Evolutionary conservation across 2,329 filamentous ascomycete species (phyloP).

Genomic region (Stagonosporopsis chrysanthemi): DNA sequence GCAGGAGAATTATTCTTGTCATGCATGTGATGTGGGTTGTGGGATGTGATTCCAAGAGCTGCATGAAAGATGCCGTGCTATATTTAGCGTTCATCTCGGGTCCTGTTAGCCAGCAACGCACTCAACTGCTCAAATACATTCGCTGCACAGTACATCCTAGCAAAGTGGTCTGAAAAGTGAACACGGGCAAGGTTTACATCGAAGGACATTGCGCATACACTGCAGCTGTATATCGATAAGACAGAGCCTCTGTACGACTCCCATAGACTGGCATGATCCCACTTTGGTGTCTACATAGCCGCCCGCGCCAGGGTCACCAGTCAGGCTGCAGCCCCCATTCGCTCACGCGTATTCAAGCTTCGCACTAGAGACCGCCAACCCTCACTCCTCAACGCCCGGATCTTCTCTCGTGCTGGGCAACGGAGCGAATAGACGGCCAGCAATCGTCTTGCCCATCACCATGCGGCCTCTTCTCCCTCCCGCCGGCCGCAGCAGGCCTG

Average conservation of each 20-base stretch:
- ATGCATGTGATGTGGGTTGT: constrained; percentile 19
- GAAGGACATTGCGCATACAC: neutral
- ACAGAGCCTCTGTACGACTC: constrained; percentile 12
- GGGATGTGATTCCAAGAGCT: constrained; percentile 14
- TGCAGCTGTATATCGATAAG: constrained; percentile 11
- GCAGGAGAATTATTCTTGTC: constrained; percentile 13
- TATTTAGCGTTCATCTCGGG: constrained; percentile 15
- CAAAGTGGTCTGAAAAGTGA: neutral
- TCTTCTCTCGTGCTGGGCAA: constrained; percentile 27
- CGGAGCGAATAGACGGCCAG: constrained; percentile 26
- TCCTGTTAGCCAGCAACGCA: neutral
- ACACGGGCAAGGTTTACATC: neutral
- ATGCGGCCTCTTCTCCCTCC: constrained; percentile 24
- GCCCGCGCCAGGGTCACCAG: constrained; percentile 12
- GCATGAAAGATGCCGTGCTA: constrained; percentile 18
- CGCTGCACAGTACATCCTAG: neutral
- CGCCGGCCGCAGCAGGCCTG: constrained; percentile 17
- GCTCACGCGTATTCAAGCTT: constrained; percentile 29
- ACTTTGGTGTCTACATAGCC: constrained; percentile 18
- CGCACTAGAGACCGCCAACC: constrained; percentile 24
- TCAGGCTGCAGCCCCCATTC: constrained; percentile 24
- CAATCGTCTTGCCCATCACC: constrained; percentile 18
- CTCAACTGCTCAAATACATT: neutral
- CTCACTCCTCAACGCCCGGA: constrained; percentile 24
- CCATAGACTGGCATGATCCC: constrained; percentile 12